Evolutionary conservation across 2,329 filamentous ascomycete species (phyloP), one percentile per base, ranked within the genome.

Genomic region (Mycogone perniciosa): DNA sequence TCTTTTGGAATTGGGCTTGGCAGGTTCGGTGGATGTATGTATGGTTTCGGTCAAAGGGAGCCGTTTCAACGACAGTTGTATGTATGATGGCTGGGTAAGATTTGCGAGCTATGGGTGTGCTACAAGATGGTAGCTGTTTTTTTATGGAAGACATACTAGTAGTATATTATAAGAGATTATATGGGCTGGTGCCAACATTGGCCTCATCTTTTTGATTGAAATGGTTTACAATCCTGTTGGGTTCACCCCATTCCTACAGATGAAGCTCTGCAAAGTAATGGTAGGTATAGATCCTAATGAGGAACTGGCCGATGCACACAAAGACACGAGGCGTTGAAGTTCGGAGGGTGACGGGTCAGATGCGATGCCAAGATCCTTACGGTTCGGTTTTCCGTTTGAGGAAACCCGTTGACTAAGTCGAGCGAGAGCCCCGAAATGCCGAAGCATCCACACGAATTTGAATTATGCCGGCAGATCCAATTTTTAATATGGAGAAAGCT

Each of bases 401-500:
- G 37, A 43, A 9, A 38, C 38, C 43, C 27, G 44, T 29, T 29
- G 34, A 37, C 26, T 30, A 34, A 38, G 26, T 27, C 34, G 8
- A 33, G 31, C 33, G 31, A 6, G 34, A 31, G 5, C 31, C 30
- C 27, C 30, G 26, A 38, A 51, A 30, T 51, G 33, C 49, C 38
- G 49, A 46, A 44, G 38, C 48, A 34, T 40, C 37, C 46, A 31
- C 33, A 38, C 39, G 20, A 34, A 27, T 31, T 11, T 10, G 4
- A n/a, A 26, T 50, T 45, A 50, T 53, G 47, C 37, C 51, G 47
- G 47, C 6, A 46, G 47, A 46, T 50, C 47, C 51, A 53, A 42
- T 46, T 48, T 50, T 42, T 42, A 42, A 42, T 42, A 27, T 42
- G 39, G 39, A 20, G 39, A 27, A 35, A 11, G 33, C 7, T 2